phyloP scores from a whole-genome alignment of 2,329 filamentous ascomycete genomes.

The Tetracladium maxilliforme region DNA sequence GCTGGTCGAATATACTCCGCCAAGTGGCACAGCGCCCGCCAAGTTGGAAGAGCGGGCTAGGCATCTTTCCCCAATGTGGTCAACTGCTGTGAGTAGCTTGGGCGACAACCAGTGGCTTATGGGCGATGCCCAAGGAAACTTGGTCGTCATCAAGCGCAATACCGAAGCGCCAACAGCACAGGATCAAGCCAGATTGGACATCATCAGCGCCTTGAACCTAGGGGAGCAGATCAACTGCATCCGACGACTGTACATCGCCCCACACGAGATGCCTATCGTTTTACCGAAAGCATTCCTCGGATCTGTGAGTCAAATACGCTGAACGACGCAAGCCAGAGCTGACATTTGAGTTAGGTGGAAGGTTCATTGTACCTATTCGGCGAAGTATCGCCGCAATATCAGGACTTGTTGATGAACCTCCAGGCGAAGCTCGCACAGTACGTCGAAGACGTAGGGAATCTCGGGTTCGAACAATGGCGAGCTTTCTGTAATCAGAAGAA shows the following conservation, averaged over 20 bases:
- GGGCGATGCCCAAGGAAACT: constrained; percentile 75
- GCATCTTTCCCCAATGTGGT: constrained; percentile 72
- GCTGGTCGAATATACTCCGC: constrained; percentile 55
- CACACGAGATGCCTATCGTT: constrained; percentile 50
- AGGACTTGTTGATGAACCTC: constrained; percentile 70
- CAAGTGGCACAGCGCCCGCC: constrained; percentile 39
- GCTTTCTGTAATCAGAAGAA: constrained; percentile 62
- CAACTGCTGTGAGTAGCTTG: constrained; percentile 61
- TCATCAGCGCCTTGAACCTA: constrained; percentile 69
- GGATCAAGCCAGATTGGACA: constrained; percentile 54
- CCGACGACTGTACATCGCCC: constrained; percentile 53
- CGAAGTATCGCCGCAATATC: constrained; percentile 54
- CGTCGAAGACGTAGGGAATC: constrained; percentile 54
- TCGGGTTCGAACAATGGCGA: constrained; percentile 69
- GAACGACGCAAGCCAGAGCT: neutral
- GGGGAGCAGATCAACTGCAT: constrained; percentile 93
- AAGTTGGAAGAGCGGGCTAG: constrained; percentile 60
- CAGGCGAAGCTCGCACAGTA: constrained; percentile 56
- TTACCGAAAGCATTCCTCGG: constrained; percentile 75
- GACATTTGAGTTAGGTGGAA: constrained; percentile 46
- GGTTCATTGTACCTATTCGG: constrained; percentile 86
- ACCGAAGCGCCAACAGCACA: constrained; percentile 56
- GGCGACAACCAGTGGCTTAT: constrained; percentile 65
- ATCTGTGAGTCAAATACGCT: constrained; percentile 45
- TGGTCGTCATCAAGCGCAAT: constrained; percentile 68